Evolutionary conservation across 495 filamentous ascomycete species (phyloP).

Genomic region (Thozetella sp.): DNA sequence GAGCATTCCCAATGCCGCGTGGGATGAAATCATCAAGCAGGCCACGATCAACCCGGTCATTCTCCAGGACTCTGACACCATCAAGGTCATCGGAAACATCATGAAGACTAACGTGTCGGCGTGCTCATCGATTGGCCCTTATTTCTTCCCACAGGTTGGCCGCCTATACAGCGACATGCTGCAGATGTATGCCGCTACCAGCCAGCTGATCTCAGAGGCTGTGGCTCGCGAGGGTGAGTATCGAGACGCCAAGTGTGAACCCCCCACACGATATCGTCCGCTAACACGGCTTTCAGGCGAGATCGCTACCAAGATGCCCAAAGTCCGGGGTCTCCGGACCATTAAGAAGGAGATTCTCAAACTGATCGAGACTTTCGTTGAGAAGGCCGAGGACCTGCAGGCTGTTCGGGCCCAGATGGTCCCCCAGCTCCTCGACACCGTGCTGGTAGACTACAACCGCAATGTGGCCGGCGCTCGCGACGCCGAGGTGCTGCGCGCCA

Average conservation of each 20-base stretch:
- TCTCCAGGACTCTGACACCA: constrained; percentile 88
- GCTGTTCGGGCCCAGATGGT: constrained; percentile 92
- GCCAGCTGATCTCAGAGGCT: constrained; percentile 89
- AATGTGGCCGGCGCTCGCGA: constrained; percentile 97
- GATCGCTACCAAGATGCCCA: constrained; percentile 97
- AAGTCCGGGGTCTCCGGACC: constrained; percentile 89
- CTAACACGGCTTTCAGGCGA: constrained; percentile 53
- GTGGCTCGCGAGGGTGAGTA: constrained; percentile 80
- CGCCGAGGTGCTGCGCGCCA: constrained; percentile 94
- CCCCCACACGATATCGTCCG: too few species aligned
- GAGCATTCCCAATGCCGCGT: constrained; percentile 88
- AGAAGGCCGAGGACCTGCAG: constrained; percentile 94
- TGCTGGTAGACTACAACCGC: constrained; percentile 92
- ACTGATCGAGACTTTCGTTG: constrained; percentile 95
- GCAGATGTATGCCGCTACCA: constrained; percentile 97
- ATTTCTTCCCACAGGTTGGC: constrained; percentile 99
- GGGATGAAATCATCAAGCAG: constrained; percentile 88
- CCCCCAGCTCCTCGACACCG: constrained; percentile 93
- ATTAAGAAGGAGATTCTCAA: constrained; percentile 99
- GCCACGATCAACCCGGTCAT: constrained; percentile 81
- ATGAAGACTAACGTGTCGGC: constrained; percentile 99
- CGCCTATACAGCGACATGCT: constrained; percentile 98
- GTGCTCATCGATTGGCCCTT: constrained; percentile 91
- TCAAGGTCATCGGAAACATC: constrained; percentile 98
- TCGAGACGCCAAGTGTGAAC: too few species aligned